Base-by-base conservation (phyloP, 78 protist species). In the Goniomonas avonlea region DNA sequence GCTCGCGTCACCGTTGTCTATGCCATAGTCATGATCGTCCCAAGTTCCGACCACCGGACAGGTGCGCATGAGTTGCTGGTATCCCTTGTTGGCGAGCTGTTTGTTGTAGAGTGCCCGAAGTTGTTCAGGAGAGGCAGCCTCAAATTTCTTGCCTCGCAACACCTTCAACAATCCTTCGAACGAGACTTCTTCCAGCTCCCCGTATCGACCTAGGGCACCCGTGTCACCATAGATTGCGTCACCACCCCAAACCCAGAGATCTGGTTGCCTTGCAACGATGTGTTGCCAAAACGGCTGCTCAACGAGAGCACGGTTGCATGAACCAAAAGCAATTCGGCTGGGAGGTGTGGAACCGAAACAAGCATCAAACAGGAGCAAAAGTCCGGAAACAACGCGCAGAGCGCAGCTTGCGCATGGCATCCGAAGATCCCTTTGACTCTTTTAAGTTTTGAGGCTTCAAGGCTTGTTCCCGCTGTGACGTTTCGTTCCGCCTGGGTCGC, bases 21-120 rank as follows among this genome's bases (percentile, higher is more conserved):
- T 37, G 32, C 66, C 66, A 9, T 63, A 63, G 71, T 63, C 71
- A 27, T 63, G 71, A 25, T 63, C 71, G 25, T 63, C 71, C 71
- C 71, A 63, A 2, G 71, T 63, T 20, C 71, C 71, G 5, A 38
- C 31, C 17, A 63, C 37, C 71, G 35, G 1, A 23, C 31, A 37
- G 35, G 39, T 11, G 47, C 37, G 31, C 1, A 17, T 9, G 9
- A 45, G 13, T 45, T 13, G 9, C 25, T 13, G 53, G 53, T 45
- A 45, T 9, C 53, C 53, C 13, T 45, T 45, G 13, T 45, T 45
- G 53, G 35, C 8, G 71, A 63, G 71, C 71, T 35, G 50, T 43
- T 63, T 63, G 71, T 31, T 37, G 43, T 48, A n/a, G 32, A 20
- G 58, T n/a, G 23, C 32, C 58, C 58, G 32, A 48, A n/a, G 58